A percentile compares a stretch with the other conserved stretches of the same genome.
Conservation (phyloP, 2,329 filamentous ascomycete genomes). For the Neofusicoccum umdonicola region DNA sequence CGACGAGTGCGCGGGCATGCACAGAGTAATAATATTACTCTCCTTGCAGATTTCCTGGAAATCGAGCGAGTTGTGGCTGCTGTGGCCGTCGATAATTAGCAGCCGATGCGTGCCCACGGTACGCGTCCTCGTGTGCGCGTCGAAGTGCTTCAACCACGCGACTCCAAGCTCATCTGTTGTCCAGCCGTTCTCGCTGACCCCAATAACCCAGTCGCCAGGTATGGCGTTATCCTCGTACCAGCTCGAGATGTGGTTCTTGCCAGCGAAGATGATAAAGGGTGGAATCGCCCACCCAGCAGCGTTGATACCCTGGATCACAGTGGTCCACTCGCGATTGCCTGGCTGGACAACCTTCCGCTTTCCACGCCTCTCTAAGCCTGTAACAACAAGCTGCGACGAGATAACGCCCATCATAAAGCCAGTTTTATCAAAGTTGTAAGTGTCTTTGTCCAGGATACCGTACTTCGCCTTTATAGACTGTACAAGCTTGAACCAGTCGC, state of each 20-base stretch:
- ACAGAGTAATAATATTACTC: slow-evolving; percentile 35
- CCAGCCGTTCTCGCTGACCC: slow-evolving; percentile 28
- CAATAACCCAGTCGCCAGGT: not conserved
- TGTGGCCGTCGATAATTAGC: slow-evolving; percentile 37
- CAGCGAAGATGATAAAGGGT: not conserved
- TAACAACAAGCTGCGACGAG: slow-evolving; percentile 26
- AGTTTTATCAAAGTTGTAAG: slow-evolving; percentile 29
- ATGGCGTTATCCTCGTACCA: slow-evolving; percentile 7
- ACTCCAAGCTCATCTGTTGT: slow-evolving; percentile 35
- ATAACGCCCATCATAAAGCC: slow-evolving; percentile 36
- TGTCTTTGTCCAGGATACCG: slow-evolving; percentile 20
- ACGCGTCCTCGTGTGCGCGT: slow-evolving; percentile 27
- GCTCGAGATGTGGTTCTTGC: not conserved
- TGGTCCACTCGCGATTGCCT: slow-evolving; percentile 30
- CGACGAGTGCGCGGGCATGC: too few relatives aligned
- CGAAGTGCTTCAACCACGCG: slow-evolving; percentile 35
- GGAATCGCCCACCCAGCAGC: not conserved
- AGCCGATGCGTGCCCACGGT: slow-evolving; percentile 30
- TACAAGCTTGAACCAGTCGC: slow-evolving; percentile 11
- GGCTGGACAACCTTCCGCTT: slow-evolving; percentile 23
- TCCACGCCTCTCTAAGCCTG: slow-evolving; percentile 21
- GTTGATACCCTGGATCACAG: slow-evolving; percentile 22
- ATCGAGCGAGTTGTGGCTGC: slow-evolving; percentile 30
- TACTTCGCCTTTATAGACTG: slow-evolving; percentile 14
- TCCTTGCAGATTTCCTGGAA: slow-evolving; percentile 34